phyloP scores from a whole-genome alignment of 768 basidiomycete species.

The Tremella yokohamensis region DNA sequence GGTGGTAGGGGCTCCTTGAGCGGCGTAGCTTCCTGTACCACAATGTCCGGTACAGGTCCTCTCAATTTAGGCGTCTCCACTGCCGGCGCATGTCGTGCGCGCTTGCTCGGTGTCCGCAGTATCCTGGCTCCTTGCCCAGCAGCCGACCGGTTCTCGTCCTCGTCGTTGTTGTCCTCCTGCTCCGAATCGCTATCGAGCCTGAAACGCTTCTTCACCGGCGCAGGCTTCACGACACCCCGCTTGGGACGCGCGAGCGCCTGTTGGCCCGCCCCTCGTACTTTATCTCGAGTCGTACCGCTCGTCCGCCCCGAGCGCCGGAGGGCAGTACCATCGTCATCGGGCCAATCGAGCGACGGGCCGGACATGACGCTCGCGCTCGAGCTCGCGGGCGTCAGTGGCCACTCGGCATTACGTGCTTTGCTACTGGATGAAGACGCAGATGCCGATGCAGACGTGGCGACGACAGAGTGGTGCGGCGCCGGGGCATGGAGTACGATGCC shows the following conservation, averaged over 20 bases:
- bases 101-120: constrained; percentile 13
- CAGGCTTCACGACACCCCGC: constrained; percentile 6
- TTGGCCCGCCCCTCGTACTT: constrained; percentile 29
- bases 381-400: constrained; percentile 26
- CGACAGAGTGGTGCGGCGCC: not conserved
- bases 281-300: not conserved
- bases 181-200: constrained; percentile 36
- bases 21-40: constrained; percentile 37
- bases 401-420: not conserved
- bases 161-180: constrained; percentile 19
- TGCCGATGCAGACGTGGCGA: not conserved
- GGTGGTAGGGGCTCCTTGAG: constrained; percentile 30
- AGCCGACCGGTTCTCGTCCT: constrained; percentile 3
- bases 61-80: constrained; percentile 4
- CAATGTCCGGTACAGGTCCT: constrained; percentile 16
- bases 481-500: constrained; percentile 24
- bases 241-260: constrained; percentile 33
- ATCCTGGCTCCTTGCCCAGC: not conserved
- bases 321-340: constrained; percentile 8
- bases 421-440: not conserved
- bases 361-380: constrained; percentile 10
- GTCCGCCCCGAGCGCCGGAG: not conserved
- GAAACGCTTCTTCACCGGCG: constrained; percentile 22
- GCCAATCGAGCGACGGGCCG: not conserved
- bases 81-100: not conserved